A percentile compares a stretch with the other conserved stretches of the same genome.
Evolutionary conservation across 345 rosid genomes (phyloP).

Genomic region (Cardamine occulta): DNA sequence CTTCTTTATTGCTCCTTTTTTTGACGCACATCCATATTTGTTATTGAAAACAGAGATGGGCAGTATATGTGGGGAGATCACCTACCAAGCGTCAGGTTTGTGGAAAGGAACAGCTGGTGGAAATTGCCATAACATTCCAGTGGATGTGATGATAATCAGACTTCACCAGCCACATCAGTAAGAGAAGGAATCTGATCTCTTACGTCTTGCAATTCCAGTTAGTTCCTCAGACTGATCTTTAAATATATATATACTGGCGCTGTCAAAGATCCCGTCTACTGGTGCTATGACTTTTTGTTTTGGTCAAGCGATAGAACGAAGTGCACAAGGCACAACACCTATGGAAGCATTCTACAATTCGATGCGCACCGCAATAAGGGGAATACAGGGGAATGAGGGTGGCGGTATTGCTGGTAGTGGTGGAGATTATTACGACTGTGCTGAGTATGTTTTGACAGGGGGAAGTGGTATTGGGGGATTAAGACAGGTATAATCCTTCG

Average conservation of each 20-base stretch:
- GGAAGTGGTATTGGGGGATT: constrained; percentile 63
- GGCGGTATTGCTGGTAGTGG: constrained; percentile 54
- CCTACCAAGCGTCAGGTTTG: constrained; percentile 74
- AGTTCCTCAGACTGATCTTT: constrained; percentile 24
- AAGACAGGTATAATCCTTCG: constrained; percentile 59
- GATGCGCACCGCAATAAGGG: constrained; percentile 73
- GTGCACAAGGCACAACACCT: constrained; percentile 65
- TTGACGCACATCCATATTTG: background rate
- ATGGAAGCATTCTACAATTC: constrained; percentile 73
- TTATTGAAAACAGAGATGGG: constrained; percentile 54
- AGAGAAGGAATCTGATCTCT: constrained; percentile 31
- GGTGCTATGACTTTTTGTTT: constrained; percentile 94
- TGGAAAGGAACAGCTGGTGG: constrained; percentile 95
- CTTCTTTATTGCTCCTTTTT: background rate
- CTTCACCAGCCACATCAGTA: constrained; percentile 90
- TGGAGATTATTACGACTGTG: constrained; percentile 68
- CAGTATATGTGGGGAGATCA: constrained; percentile 82
- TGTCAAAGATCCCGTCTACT: constrained; percentile 78
- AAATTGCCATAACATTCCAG: constrained; percentile 78
- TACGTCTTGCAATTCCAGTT: background rate
- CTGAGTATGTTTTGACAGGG: constrained; percentile 72
- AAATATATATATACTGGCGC: constrained; percentile 51
- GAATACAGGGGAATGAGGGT: constrained; percentile 48
- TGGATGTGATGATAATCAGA: constrained; percentile 90
- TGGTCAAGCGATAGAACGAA: constrained; percentile 77